Evolutionary conservation across 257 asterid genomes (phyloP), one percentile per base, ranked within the genome.

Genomic region (Euphrasia confusa): DNA sequence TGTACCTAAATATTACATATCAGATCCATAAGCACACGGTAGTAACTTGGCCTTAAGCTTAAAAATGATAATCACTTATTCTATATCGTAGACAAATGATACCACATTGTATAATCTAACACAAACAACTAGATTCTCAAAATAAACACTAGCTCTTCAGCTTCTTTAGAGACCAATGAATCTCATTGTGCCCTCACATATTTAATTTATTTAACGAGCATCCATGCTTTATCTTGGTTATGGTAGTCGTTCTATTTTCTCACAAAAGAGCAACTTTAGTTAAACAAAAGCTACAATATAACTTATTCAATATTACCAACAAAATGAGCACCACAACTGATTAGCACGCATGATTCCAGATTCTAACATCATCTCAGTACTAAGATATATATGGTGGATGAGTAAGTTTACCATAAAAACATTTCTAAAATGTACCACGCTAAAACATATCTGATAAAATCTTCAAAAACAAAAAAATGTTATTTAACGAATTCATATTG

Each of bases 1-100:
- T 93, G 99, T 66, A 93, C 99, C 99, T 89, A 58, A 65, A 68
- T 47, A 63, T 63, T 11, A 66, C 56, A 68, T 2, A 52, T 52
- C 13, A 52, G 30, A 52, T 52, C 55, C 30, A 52, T 52, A 35
- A 35, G 1, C 40, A 7, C 10, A 35, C 6, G 10, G 10, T 35
- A 1, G 9, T 35, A 45, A 45, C 7, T 11, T 45, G 52, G 58
- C 39, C 32, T 26, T 63, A 15, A 63, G 33, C 17, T 17, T 5
- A 52, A 63, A 32, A 11, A 15, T 62, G 32, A 49, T 57, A 32
- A 14, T 28, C 37, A 44, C 24, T 60, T 60, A 10, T 45, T 45
- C 15, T 45, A 15, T 45, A 45, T 45, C 14, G 1, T 11, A 45
- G 17, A 45, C 14, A 45, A 35, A 7, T 10, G 49, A 42, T 45